Evolutionary conservation across 169 alveolate genomes (phyloP).

Genomic region (Babesia ovata): DNA sequence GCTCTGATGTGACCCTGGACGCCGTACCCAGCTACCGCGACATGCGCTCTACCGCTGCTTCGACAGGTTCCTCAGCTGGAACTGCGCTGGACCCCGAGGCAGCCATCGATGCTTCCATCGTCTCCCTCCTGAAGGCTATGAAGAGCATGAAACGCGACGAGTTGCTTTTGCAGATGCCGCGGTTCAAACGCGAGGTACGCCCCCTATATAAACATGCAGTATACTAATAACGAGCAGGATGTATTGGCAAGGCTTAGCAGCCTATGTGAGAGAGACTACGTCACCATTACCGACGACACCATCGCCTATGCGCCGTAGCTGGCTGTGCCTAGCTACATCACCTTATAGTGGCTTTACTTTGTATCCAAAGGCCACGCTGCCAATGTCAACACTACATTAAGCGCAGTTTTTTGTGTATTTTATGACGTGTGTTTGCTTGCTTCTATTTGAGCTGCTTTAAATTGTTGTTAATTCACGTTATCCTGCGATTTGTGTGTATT

Average conservation of each 20-base stretch:
- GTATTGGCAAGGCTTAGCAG: conserved; percentile 1
- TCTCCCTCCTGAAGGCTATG: conserved; percentile 21
- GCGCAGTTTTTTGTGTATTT: neutral
- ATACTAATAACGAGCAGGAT: neutral
- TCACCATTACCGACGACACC: conserved; percentile 5
- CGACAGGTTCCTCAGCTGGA: neutral
- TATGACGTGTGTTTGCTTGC: too few relatives aligned
- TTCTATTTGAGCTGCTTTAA: too few relatives aligned
- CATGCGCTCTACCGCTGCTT: neutral
- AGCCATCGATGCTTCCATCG: conserved; percentile 16
- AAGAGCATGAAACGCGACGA: conserved; percentile 40
- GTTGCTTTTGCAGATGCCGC: conserved; percentile 27
- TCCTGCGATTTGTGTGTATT: too few relatives aligned
- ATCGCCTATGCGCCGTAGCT: conserved; percentile 19
- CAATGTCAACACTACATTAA: neutral
- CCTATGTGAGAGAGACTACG: conserved; percentile 10
- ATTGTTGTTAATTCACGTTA: too few relatives aligned
- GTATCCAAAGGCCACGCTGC: too few relatives aligned
- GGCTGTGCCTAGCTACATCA: neutral
- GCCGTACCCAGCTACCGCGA: conserved; percentile 23
- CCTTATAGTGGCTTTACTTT: neutral
- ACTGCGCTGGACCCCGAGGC: neutral
- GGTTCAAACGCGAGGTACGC: conserved; percentile 17
- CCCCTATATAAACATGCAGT: neutral
- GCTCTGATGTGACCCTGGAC: conserved; percentile 26